Evolutionary conservation across 345 rosid species (phyloP).

Genomic region (Murraya koenigii): DNA sequence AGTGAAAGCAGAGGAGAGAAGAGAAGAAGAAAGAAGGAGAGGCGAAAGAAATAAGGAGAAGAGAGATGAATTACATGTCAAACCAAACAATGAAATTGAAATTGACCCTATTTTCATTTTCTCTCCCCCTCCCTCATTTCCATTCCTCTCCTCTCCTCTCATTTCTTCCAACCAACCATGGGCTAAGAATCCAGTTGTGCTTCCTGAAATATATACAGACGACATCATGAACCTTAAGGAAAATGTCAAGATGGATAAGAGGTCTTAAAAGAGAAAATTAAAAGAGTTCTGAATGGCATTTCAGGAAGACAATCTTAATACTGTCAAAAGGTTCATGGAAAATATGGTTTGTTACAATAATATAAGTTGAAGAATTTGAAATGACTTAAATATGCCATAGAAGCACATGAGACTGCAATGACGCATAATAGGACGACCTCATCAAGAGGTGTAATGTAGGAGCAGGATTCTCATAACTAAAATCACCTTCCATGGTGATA

Average conservation of each 20-base stretch:
- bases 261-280: not conserved
- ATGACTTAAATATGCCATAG: not conserved
- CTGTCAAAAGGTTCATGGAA: not conserved
- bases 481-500: not conserved
- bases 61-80: too few relatives aligned
- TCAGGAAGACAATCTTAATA: not conserved
- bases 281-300: not conserved
- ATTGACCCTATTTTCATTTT: too few relatives aligned
- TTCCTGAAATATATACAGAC: not conserved
- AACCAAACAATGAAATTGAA: too few relatives aligned
- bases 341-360: not conserved
- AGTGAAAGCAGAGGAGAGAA: too few relatives aligned
- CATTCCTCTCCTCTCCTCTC: too few relatives aligned
- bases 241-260: not conserved
- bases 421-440: not conserved
- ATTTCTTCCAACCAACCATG: too few relatives aligned
- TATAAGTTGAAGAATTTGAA: not conserved
- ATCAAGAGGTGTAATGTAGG: not conserved
- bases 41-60: too few relatives aligned
- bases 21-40: too few relatives aligned
- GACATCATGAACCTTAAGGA: not conserved
- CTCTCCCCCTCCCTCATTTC: too few relatives aligned
- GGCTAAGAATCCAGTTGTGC: not conserved
- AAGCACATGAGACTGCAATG: not conserved
- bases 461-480: constrained; percentile 5